A percentile compares a stretch with the other conserved stretches of the same genome.
phyloP scores from a whole-genome alignment of 495 filamentous ascomycete genomes.

The Daldinia decipiens region DNA sequence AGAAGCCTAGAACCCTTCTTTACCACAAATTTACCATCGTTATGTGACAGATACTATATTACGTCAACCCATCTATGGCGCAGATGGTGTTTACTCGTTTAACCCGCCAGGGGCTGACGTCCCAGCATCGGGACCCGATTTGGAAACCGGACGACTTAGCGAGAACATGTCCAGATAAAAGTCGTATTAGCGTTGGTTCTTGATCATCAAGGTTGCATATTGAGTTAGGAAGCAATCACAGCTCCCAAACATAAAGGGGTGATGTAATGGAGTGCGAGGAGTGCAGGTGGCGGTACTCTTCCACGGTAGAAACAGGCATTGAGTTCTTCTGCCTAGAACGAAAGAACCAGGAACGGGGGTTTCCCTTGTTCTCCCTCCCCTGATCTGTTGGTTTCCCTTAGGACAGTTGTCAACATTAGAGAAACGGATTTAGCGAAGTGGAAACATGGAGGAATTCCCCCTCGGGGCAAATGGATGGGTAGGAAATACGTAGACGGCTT shows the following conservation, averaged over 20 bases:
- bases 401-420: conserved; percentile 5
- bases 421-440: conserved; percentile 24
- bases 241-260: background rate
- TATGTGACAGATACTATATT: background rate
- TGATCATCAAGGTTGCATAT: conserved; percentile 8
- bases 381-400: conserved; percentile 9
- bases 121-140: background rate
- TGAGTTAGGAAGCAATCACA: conserved; percentile 1
- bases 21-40: background rate
- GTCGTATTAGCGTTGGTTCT: background rate
- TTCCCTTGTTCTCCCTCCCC: background rate
- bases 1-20: conserved; percentile 40
- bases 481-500: conserved; percentile 20
- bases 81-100: background rate
- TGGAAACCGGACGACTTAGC: background rate
- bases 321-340: background rate
- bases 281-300: background rate
- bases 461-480: conserved; percentile 13
- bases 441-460: conserved; percentile 25
- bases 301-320: background rate
- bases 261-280: background rate
- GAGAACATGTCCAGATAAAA: background rate
- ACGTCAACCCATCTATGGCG: background rate
- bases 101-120: background rate
- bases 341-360: background rate